phyloP scores from a whole-genome alignment of 352 stramenopile genomes.

The Phytophthora crassamura region DNA sequence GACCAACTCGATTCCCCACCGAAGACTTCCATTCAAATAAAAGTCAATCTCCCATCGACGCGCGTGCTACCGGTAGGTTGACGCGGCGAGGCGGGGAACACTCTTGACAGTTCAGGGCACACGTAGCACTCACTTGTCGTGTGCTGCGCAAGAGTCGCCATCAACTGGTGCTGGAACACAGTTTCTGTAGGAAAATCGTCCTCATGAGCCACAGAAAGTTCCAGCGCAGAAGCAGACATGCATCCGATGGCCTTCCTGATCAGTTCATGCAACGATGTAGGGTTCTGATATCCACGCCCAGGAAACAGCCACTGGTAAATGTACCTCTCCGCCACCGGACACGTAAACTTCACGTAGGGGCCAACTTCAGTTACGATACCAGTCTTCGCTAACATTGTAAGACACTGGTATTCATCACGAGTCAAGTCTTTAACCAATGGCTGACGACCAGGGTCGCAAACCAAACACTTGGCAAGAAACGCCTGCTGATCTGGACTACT shows the following conservation, averaged over 20 bases:
- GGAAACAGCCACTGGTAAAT: slow-evolving; percentile 14
- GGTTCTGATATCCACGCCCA: neutral
- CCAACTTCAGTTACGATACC: slow-evolving; percentile 9
- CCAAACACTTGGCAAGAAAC: slow-evolving; percentile 3
- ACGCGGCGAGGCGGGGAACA: neutral
- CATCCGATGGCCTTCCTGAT: slow-evolving; percentile 18
- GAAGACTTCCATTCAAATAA: slow-evolving; percentile 8
- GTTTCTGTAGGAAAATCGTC: slow-evolving; percentile 21
- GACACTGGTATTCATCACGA: slow-evolving; percentile 2
- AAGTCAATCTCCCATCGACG: slow-evolving; percentile 7
- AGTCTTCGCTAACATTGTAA: slow-evolving; percentile 1
- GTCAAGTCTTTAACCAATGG: neutral
- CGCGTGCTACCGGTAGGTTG: neutral
- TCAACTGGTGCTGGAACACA: slow-evolving; percentile 31
- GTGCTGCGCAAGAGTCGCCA: slow-evolving; percentile 6
- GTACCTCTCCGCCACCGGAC: slow-evolving; percentile 16
- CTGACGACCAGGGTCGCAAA: neutral
- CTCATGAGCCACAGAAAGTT: neutral
- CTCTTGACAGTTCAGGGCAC: slow-evolving; percentile 17
- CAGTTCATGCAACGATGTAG: slow-evolving; percentile 20
- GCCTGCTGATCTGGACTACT: neutral
- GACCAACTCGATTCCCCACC: slow-evolving; percentile 8
- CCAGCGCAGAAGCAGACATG: slow-evolving; percentile 21
- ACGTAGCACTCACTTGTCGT: slow-evolving; percentile 3
- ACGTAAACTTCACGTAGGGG: slow-evolving; percentile 10